Evolutionary conservation across 257 asterid genomes (phyloP).

Genomic region (Ligustrum vulgare): DNA sequence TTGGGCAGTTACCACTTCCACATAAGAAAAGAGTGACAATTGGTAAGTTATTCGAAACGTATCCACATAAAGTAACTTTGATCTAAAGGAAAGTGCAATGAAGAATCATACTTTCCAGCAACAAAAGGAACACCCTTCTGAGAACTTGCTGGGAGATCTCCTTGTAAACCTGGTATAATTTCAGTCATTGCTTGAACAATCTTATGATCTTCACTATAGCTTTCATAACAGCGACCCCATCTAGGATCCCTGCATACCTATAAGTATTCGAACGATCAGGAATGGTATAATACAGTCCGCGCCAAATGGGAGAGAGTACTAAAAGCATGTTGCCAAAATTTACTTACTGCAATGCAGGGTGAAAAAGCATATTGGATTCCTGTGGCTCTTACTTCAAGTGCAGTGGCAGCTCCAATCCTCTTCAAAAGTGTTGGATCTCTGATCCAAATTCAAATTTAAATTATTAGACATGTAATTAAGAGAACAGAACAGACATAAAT

Average conservation of each 20-base stretch:
- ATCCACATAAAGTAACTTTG: not conserved
- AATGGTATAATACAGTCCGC: not conserved
- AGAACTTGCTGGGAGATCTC: conserved; percentile 58
- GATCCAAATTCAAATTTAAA: conserved; percentile 2
- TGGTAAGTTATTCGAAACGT: not conserved
- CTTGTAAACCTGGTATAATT: conserved; percentile 90
- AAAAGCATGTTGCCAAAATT: not conserved
- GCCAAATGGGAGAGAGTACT: not conserved
- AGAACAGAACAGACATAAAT: not conserved
- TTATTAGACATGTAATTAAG: not conserved
- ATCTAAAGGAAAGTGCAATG: not conserved
- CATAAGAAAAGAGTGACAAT: no score
- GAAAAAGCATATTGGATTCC: conserved; percentile 65
- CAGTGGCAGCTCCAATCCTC: conserved; percentile 72
- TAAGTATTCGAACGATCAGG: not conserved
- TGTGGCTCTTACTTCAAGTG: conserved; percentile 72
- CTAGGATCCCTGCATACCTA: conserved; percentile 95
- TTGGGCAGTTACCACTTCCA: not conserved
- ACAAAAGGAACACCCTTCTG: conserved; percentile 65
- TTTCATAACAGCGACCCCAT: conserved; percentile 96
- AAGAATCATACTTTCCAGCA: conserved; percentile 59
- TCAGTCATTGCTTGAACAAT: conserved; percentile 84
- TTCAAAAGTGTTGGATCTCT: conserved; percentile 62
- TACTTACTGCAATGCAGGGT: conserved; percentile 63
- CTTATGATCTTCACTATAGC: conserved; percentile 80